A percentile compares a stretch with the other conserved stretches of the same genome.
Conservation (phyloP, 2,329 filamentous ascomycete species). For the Arthrobotrys iridis region DNA sequence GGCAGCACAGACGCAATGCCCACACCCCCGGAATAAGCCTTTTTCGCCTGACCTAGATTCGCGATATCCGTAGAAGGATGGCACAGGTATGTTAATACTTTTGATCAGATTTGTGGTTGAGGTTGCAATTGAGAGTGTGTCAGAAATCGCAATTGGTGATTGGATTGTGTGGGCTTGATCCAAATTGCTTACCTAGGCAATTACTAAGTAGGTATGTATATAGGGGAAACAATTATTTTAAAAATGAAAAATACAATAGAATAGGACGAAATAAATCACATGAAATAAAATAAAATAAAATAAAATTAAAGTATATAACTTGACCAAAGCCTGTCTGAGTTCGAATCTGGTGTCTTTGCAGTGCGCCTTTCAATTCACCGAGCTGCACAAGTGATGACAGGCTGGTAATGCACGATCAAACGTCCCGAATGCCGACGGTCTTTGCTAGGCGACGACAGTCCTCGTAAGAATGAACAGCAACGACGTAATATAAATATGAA, state of each 20-base stretch:
- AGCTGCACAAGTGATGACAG: slow-evolving; percentile 8
- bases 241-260: no score
- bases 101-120: slow-evolving; percentile 13
- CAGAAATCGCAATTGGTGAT: not conserved
- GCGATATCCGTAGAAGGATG: slow-evolving; percentile 18
- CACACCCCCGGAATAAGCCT: slow-evolving; percentile 40
- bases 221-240: no score
- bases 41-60: slow-evolving; percentile 31
- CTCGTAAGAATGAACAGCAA: slow-evolving; percentile 8
- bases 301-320: no score
- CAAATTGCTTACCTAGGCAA: no score
- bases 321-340: slow-evolving; percentile 14
- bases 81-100: not conserved
- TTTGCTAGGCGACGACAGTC: slow-evolving; percentile 7
- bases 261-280: no score
- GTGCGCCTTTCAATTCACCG: not conserved
- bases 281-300: no score
- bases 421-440: slow-evolving; percentile 40
- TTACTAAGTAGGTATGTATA: no score
- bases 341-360: not conserved
- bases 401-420: slow-evolving; percentile 24
- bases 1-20: not conserved
- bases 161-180: not conserved
- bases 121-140: slow-evolving; percentile 1
- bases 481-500: slow-evolving; percentile 22